Conservation (phyloP, 352 stramenopile species). For the Thalassiosira mediterranea region DNA sequence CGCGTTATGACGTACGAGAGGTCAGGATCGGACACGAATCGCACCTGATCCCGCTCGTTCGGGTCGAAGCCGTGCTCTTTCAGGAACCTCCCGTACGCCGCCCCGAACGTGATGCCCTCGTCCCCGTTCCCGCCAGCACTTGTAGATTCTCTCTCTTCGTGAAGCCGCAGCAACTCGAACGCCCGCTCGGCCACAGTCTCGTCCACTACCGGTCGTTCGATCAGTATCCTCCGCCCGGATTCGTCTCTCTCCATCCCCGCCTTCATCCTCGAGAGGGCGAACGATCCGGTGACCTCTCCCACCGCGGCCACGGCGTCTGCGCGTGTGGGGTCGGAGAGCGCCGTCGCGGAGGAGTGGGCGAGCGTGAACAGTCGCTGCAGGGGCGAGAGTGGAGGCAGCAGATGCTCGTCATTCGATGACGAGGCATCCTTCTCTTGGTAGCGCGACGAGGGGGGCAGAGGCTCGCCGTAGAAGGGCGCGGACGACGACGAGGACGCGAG, state of each 20-base stretch:
- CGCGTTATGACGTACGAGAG: conserved; percentile 96
- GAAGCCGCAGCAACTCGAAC: conserved; percentile 15
- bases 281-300: conserved; percentile 91
- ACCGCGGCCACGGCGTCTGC: conserved; percentile 94
- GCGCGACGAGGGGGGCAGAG: conserved; percentile 33
- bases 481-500: too few species aligned
- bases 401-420: not conserved
- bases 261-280: conserved; percentile 88
- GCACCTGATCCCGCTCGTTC: conserved; percentile 78
- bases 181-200: conserved; percentile 28
- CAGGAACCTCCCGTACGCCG: conserved; percentile 90
- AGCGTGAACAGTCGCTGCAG: conserved; percentile 89
- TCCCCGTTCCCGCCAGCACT: not conserved
- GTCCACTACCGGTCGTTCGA: conserved; percentile 80
- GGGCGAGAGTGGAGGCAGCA: conserved; percentile 50
- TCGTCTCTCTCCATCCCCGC: conserved; percentile 88
- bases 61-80: conserved; percentile 91
- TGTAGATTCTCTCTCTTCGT: conserved; percentile 11
- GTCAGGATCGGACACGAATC: conserved; percentile 88
- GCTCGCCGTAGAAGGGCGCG: conserved; percentile 31
- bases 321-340: conserved; percentile 91
- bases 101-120: conserved; percentile 86
- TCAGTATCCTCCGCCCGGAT: conserved; percentile 88
- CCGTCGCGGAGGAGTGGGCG: conserved; percentile 87
- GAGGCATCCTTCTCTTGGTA: conserved; percentile 11